Base-by-base conservation (phyloP, 2,329 filamentous ascomycete genomes). In the Basipetospora chlamydospora region DNA sequence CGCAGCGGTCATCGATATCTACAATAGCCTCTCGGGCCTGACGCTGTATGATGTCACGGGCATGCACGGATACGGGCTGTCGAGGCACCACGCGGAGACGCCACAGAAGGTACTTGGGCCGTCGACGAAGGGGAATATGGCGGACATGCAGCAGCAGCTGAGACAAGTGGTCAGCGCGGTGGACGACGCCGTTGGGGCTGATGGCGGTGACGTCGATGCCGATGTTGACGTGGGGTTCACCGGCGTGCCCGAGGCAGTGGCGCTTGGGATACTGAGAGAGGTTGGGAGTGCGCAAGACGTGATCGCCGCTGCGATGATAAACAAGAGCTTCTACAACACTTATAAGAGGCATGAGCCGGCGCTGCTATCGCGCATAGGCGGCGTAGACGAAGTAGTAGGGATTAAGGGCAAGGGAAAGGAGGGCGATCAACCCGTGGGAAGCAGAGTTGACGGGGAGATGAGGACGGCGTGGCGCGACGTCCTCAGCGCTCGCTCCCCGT, bases 31-130 rank as follows among this genome's bases (percentile, higher is more conserved):
- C 3, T 47, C 51, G 6, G 67, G 67, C 0, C 41, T 71, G 4
- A 68, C 64, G 2, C 52, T 71, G 0, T 52, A 58, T 31, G 66
- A 70, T 21, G 57, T 70, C 1, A 64, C 59, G 12, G 64, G 64
- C 0, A 56, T 56, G 43, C 61, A 64, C 22, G 67, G 65, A 5
- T 70, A 66, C 66, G 66, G 56, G 0, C 41, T 70, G 3, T 64
- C 61, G 3, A 61, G 59, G 43, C 50, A 60, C 35, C 45, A 44
- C 26, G 49, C 50, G 25, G 37, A 46, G 2, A 53, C 58, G 39
- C 58, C 57, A 3, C 58, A 64, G 45, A 43, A 44, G 2, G 48
- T 57, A 11, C 29, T 45, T 9, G 6, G 30, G 33, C 32, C 28
- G 37, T 37, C 28, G 28, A 12, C 20, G 31, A 41, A 28, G 18